Evolutionary conservation across 1,284 basidiomycete species (phyloP).

Genomic region (Sporisorium graminicola): DNA sequence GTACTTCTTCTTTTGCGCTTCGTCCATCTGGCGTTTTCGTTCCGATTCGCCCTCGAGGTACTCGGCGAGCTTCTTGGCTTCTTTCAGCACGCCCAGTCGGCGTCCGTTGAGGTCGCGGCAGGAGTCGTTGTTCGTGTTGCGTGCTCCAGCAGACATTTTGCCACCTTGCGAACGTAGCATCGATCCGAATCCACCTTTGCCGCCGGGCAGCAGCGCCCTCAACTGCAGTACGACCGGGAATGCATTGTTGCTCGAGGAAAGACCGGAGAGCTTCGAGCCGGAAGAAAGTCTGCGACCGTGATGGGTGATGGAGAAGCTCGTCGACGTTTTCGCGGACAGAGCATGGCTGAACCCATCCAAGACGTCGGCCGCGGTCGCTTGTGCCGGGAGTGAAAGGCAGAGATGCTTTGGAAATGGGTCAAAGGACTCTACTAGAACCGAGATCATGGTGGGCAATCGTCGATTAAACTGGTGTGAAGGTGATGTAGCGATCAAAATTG

Average conservation of each 20-base stretch:
- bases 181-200: slow-evolving; percentile 97
- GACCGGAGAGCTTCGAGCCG: slow-evolving; percentile 1
- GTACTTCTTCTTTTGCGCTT: slow-evolving; percentile 80
- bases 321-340: slow-evolving; percentile 9
- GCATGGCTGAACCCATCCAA: slow-evolving; percentile 30
- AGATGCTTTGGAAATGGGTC: slow-evolving; percentile 46
- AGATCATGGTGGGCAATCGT: slow-evolving; percentile 20
- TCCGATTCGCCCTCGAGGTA: slow-evolving; percentile 88
- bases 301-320: slow-evolving; percentile 26
- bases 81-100: slow-evolving; percentile 91
- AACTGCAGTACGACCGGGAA: slow-evolving; percentile 49
- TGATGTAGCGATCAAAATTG: too few relatives aligned
- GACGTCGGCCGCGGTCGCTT: slow-evolving; percentile 39
- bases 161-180: slow-evolving; percentile 96
- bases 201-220: slow-evolving; percentile 75
- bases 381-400: slow-evolving; percentile 36
- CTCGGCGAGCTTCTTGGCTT: slow-evolving; percentile 92
- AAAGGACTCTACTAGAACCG: slow-evolving; percentile 46
- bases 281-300: slow-evolving; percentile 17
- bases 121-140: slow-evolving; percentile 83
- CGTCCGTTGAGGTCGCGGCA: slow-evolving; percentile 93
- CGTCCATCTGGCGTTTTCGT: slow-evolving; percentile 77
- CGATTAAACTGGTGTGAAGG: neutral
- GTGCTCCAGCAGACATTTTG: slow-evolving; percentile 83
- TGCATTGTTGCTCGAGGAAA: slow-evolving; percentile 7